Conservation (phyloP, 73 alveolate genomes). For the Uronychia binucleata region DNA sequence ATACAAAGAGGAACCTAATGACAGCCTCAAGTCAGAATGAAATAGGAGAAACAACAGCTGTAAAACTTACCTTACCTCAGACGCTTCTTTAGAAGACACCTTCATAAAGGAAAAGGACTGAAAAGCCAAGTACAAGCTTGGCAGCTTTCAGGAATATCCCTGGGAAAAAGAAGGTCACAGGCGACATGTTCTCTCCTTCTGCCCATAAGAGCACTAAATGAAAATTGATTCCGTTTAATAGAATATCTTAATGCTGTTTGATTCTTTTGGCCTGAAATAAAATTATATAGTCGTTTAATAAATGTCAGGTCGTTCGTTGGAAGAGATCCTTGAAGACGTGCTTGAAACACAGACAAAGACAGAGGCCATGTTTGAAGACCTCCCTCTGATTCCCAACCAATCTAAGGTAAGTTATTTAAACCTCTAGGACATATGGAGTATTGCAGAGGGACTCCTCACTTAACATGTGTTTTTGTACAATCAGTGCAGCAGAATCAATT, state of each 20-base stretch:
- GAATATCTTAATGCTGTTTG: no score
- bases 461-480: not conserved
- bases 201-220: no score
- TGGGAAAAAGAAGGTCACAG: no score
- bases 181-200: no score
- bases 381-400: not conserved
- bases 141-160: no score
- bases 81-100: no score
- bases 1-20: not conserved
- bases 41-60: not conserved
- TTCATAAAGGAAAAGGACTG: no score
- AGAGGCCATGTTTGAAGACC: not conserved
- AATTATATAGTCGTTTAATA: not conserved
- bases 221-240: no score
- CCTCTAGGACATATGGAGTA: not conserved
- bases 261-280: not conserved
- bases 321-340: not conserved
- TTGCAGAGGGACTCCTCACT: constrained; percentile 1
- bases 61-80: no score
- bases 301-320: not conserved
- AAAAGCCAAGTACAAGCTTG: no score
- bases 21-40: not conserved
- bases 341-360: not conserved
- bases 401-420: not conserved
- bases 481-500: constrained; percentile 5